Evolutionary conservation across 768 basidiomycete species (phyloP).

Genomic region (Mycena albidolilacea): DNA sequence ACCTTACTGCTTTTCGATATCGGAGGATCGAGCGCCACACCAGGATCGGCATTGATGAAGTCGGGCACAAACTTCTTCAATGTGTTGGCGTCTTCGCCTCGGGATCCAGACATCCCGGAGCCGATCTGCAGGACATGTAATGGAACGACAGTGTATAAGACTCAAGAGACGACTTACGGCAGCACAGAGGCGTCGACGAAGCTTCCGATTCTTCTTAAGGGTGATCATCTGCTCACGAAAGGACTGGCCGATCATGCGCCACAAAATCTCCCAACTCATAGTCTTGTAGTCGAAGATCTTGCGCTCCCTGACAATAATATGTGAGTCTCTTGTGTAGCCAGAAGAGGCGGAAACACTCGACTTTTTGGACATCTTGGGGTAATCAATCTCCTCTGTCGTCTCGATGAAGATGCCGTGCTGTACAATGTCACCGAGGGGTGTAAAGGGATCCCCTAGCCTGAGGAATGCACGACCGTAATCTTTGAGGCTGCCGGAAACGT

Average conservation of each 20-base stretch:
- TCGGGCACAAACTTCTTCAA: background rate
- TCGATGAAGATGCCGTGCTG: too few relatives aligned
- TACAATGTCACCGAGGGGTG: too few relatives aligned
- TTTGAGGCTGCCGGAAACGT: too few relatives aligned
- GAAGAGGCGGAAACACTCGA: too few relatives aligned
- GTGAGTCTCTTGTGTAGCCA: too few relatives aligned
- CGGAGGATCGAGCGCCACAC: too few relatives aligned
- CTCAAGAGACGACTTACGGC: background rate
- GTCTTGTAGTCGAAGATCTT: background rate
- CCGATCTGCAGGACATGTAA: background rate
- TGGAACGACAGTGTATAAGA: background rate
- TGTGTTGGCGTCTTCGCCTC: slow-evolving; percentile 18
- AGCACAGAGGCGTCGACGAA: background rate
- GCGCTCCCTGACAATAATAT: too few relatives aligned
- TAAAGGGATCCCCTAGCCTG: too few relatives aligned
- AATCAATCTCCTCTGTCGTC: too few relatives aligned
- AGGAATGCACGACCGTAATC: too few relatives aligned
- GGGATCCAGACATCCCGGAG: background rate
- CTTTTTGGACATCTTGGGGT: too few relatives aligned
- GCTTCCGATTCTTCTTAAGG: slow-evolving; percentile 5
- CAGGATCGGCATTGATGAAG: background rate
- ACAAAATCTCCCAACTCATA: slow-evolving; percentile 9
- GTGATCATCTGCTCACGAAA: slow-evolving; percentile 5
- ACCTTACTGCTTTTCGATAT: background rate
- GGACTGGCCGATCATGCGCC: slow-evolving; percentile 1